Conservation (phyloP, 345 rosid genomes). For the Populus tremula region DNA sequence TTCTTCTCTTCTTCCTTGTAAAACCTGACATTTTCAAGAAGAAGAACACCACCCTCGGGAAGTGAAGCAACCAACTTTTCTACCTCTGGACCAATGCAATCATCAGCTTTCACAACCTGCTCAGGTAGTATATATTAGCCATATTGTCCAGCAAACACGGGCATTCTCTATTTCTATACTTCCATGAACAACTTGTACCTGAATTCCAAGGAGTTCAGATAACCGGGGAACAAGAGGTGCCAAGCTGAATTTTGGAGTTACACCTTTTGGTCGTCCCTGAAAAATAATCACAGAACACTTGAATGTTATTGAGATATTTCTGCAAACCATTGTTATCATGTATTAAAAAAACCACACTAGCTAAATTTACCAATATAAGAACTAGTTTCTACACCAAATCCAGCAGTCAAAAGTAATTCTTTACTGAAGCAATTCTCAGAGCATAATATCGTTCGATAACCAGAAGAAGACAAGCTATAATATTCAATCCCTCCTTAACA, state of each 20-base stretch:
- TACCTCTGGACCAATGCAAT: slow-evolving; percentile 88
- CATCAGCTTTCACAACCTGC: slow-evolving; percentile 63
- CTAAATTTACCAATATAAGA: not conserved
- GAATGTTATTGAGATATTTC: not conserved
- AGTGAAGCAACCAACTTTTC: slow-evolving; percentile 76
- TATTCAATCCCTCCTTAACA: not conserved
- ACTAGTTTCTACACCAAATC: not conserved
- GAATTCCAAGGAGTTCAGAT: slow-evolving; percentile 80
- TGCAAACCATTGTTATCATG: not conserved
- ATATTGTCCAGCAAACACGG: not conserved
- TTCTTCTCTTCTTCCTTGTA: slow-evolving; percentile 95
- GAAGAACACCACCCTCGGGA: slow-evolving; percentile 86
- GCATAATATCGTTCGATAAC: not conserved
- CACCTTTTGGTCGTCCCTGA: slow-evolving; percentile 94
- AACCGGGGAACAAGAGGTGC: slow-evolving; percentile 85
- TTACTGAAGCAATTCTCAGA: not conserved
- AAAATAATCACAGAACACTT: slow-evolving; percentile 2
- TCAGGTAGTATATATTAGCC: not conserved
- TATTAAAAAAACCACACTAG: not conserved
- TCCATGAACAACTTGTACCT: slow-evolving; percentile 41
- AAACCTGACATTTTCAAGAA: slow-evolving; percentile 90
- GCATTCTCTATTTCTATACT: not conserved
- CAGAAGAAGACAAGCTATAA: not conserved
- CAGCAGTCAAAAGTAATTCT: not conserved
- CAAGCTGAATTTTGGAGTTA: slow-evolving; percentile 87